Base-by-base conservation (phyloP, 2,329 filamentous ascomycete species). In the Claviceps arundinis region DNA sequence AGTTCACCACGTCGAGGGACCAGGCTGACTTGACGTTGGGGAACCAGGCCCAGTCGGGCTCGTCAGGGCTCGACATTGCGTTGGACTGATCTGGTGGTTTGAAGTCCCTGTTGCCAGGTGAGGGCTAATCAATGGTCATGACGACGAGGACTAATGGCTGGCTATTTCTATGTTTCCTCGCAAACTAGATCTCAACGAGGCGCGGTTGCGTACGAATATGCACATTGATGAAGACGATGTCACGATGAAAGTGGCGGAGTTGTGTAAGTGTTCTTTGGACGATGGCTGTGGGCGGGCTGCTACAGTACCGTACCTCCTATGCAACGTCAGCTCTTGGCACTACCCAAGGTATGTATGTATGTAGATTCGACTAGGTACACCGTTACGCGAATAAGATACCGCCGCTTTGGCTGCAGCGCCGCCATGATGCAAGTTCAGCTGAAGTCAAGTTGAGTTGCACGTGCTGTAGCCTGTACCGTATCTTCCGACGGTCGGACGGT, bases 1-100 rank as follows among this genome's bases (percentile, higher is more conserved):
- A 73, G 38, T 77, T 80, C 53, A 83, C 78, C 46, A 81, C 77
- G 59, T 82, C 80, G 46, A 82, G 71, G 30, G 73, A 72, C 77
- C 78, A 82, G 54, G 66, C 68, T 7, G 63, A 61, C 40, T 63
- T 65, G 52, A 65, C 65, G 37, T 62, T 62, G 7, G 76, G 72
- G 54, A 74, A 74, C 71, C 72, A 74, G 57, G 59, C 64, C 64
- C 64, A 66, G n/a, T 53, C 58, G 41, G 59, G 54, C 6, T 57
- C 60, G 19, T 52, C 56, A 3, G 61, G 55, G 41, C 56, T 56
- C 38, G 62, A 52, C 63, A 66, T 65, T 24, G 37, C 24, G 45
- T 43, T 11, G 17, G 62, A 52, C 62, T 64, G 64, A 53, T 16
- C 19, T 24, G 7, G 30, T 22, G n/a, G 13, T 13, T 9, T n/a